Evolutionary conservation across 1,284 basidiomycete species (phyloP), one percentile per base, ranked within the genome.

Genomic region (Tylopilus orsonianus): DNA sequence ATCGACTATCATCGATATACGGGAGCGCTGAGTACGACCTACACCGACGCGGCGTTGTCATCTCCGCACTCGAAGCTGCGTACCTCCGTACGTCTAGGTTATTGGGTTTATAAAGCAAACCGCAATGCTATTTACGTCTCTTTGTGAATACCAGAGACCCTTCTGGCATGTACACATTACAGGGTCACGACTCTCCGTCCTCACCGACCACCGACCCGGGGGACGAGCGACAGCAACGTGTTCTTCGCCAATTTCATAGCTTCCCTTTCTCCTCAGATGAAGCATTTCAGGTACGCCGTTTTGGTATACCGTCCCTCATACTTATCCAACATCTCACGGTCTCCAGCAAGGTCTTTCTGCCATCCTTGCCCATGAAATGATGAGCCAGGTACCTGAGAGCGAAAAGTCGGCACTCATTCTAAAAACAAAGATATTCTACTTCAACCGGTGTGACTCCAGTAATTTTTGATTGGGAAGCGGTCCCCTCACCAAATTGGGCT

Each of bases 341-440:
- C 42, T 43, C 37, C 8, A 88, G 86, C 76, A 80, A 77, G 85
- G 85, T 58, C 67, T 87, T 33, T 71, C 72, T 49, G 78, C 74
- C 46, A 78, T 88, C 33, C 49, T 83, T 8, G 63, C 73, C 5
- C 71, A 70, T 23, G 72, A 40, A 36, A 37, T 58, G 32, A 54
- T 76, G 18, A 63, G 69, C 12, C 66, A 64, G 7, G 67, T 71
- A 30, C 55, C 73, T 0, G 63, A 71, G 5, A 71, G 71, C n/a
- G 71, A 75, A 27, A 67, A 64, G 51, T 73, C 76, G 10, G 74
- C 79, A 22, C 66, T 80, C 18, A 46, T 81, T 33, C 71, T 77
- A 6, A 74, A 74, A 33, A 79, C 80, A 4, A 71, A 78, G 22
- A 72, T 87, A 0, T 89, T 85, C 63, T 89, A 87, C 66, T 89